Conservation (phyloP, 2,329 filamentous ascomycete species). For the Aspergillus sp. region DNA sequence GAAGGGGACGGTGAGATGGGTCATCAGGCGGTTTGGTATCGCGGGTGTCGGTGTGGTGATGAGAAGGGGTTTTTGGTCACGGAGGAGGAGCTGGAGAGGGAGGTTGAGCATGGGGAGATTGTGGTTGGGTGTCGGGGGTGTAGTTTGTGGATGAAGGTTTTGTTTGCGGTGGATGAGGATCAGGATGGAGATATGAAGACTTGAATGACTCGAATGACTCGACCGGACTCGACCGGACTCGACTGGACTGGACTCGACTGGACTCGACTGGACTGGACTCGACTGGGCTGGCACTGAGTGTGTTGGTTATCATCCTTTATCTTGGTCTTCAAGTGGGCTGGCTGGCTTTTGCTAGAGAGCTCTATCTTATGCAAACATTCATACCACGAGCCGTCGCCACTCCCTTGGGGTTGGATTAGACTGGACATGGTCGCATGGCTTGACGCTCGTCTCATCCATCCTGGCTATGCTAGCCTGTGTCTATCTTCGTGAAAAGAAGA, state of each 20-base stretch:
- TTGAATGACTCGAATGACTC: neutral
- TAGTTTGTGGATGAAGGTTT: slow-evolving; percentile 62
- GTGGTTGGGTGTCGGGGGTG: slow-evolving; percentile 62
- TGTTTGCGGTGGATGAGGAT: slow-evolving; percentile 53
- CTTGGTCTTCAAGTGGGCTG: no score
- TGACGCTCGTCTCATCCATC: no score
- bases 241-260: no score
- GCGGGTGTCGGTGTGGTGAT: slow-evolving; percentile 59
- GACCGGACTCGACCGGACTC: no score
- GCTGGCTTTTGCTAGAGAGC: no score
- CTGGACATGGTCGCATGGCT: no score
- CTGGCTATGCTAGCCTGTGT: neutral
- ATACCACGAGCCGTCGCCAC: no score
- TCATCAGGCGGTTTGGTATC: slow-evolving; percentile 48
- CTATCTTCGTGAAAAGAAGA: neutral
- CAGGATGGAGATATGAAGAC: slow-evolving; percentile 22
- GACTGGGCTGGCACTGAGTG: no score
- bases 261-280: neutral
- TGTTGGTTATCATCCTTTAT: no score
- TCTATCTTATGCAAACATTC: no score
- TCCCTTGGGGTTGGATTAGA: no score
- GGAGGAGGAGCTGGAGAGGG: slow-evolving; percentile 54
- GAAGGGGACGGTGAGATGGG: slow-evolving; percentile 35
- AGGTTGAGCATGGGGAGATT: slow-evolving; percentile 55
- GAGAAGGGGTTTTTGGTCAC: slow-evolving; percentile 54